Percentiles rank a stretch among this genome's conserved stretches.
Evolutionary conservation across 495 filamentous ascomycete species (phyloP).

Genomic region (Tuber umbilicatum): DNA sequence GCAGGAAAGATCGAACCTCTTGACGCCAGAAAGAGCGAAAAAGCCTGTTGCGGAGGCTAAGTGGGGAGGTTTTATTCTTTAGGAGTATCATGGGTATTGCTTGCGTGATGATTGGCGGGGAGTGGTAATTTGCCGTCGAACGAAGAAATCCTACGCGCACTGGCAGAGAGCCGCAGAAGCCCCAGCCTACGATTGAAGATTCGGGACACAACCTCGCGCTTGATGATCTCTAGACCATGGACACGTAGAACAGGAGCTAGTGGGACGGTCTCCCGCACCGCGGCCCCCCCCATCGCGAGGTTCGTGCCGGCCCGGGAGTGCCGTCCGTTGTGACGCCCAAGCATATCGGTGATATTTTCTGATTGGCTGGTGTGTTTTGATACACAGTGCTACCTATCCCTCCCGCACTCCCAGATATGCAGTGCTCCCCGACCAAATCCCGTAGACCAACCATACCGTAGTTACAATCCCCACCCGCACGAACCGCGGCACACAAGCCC

Average conservation of each 20-base stretch:
- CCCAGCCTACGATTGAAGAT: slow-evolving; percentile 45
- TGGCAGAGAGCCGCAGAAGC: too few relatives aligned
- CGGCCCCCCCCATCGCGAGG: slow-evolving; percentile 14
- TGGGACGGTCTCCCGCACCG: slow-evolving; percentile 72
- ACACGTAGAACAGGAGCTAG: slow-evolving; percentile 69
- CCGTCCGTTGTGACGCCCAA: neutral
- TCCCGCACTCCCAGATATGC: slow-evolving; percentile 3
- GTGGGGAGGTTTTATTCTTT: slow-evolving; percentile 53
- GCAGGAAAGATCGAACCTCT: slow-evolving; percentile 53
- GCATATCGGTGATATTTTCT: neutral
- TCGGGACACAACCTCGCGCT: slow-evolving; percentile 48
- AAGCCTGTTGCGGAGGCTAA: slow-evolving; percentile 50
- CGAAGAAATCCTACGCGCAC: slow-evolving; percentile 47
- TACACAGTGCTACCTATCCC: neutral
- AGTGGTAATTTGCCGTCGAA: slow-evolving; percentile 51
- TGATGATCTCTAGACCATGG: slow-evolving; percentile 65
- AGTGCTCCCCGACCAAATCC: neutral
- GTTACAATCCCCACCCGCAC: slow-evolving; percentile 48
- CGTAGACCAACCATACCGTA: slow-evolving; percentile 41
- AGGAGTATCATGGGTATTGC: slow-evolving; percentile 47
- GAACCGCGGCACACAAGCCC: slow-evolving; percentile 42
- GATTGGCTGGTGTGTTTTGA: neutral
- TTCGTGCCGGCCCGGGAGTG: neutral
- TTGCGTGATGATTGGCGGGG: neutral
- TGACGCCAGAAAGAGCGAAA: slow-evolving; percentile 53